Evolutionary conservation across 2,329 filamentous ascomycete genomes (phyloP), one percentile per base, ranked within the genome.

Genomic region (Penicillium sp.): DNA sequence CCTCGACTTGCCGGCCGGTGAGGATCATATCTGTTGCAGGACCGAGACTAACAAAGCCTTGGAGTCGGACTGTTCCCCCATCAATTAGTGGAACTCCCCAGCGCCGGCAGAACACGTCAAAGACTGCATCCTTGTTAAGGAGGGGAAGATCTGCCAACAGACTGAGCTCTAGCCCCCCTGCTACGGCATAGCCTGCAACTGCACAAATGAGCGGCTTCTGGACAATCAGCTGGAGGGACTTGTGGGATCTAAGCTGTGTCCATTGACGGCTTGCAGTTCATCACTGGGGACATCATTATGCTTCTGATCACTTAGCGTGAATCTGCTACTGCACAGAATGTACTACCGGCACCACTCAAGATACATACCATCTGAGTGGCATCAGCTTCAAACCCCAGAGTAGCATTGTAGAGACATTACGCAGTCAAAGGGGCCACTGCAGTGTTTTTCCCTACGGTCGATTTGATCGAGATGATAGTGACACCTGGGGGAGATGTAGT

Each of bases 1-100:
- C 82, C 0, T 59, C 61, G 0, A 85, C 80, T 0, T 75, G 63
- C 1, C 82, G 70, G 0, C 84, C 83, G 0, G 83, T 85, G 5
- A 86, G 70, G 16, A 85, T 82, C 78, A 85, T 81, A 65, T 85
- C 83, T 53, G 85, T 59, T 0, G 83, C 82, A 3, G 81, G 66
- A 0, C 82, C 81, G 1, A 85, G 71, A 0, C 83, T 83, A 22
- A 85, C 68, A 45, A 84, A 74, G 1, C 74, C 75, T 55, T 80
- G 80, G 6, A 84, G 67, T 1, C 82, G 76, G 0, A 84, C 81
- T 0, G 82, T 84, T 1, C 82, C 83, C 8, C 79, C 79, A 27
- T 78, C 82, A 43, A 83, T 79, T 24, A 83, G 66, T 4, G 81
- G 81, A 0, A 83, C 80, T 1, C 82, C 81, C 63, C 75, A 83